These are phyloP conservation scores for Calocybe indica DNA, from an alignment of 768 basidiomycete genomes.

Conservation along the genomic window DNA sequence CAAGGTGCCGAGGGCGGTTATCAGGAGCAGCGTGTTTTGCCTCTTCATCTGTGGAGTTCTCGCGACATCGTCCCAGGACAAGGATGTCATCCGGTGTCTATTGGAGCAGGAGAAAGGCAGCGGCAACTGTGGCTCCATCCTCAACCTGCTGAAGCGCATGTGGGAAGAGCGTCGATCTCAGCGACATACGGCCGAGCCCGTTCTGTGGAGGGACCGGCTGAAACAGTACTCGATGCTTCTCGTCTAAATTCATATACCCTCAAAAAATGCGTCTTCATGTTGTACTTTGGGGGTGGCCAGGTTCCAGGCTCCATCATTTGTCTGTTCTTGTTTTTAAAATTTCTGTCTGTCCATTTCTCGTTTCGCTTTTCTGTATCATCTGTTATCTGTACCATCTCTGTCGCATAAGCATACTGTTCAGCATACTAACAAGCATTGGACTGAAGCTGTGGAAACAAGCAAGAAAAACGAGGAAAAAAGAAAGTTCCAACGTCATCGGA, in stretches of 20 bases:
- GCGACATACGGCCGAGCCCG: slow-evolving; percentile 22
- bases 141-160: slow-evolving; percentile 45
- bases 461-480: slow-evolving; percentile 2
- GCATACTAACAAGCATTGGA: background rate
- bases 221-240: slow-evolving; percentile 48
- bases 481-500: slow-evolving; percentile 11
- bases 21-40: slow-evolving; percentile 74
- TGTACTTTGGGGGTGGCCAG: too few relatives aligned
- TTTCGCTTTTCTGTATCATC: too few relatives aligned
- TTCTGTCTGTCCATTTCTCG: too few relatives aligned
- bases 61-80: slow-evolving; percentile 43
- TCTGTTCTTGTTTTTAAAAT: too few relatives aligned
- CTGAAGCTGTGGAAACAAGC: slow-evolving; percentile 4
- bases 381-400: too few relatives aligned
- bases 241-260: slow-evolving; percentile 30
- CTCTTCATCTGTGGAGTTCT: slow-evolving; percentile 71
- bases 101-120: slow-evolving; percentile 52
- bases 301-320: too few relatives aligned
- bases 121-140: slow-evolving; percentile 61
- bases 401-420: background rate
- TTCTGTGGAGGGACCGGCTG: slow-evolving; percentile 62
- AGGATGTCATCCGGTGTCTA: slow-evolving; percentile 33
- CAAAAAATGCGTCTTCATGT: too few relatives aligned
- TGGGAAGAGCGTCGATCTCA: slow-evolving; percentile 40
- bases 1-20: slow-evolving; percentile 45